Percentiles rank a stretch among this genome's conserved stretches.
These are phyloP conservation scores for Cutaneotrichosporon cutaneum DNA, from an alignment of 1,284 basidiomycete species.

Conservation along the genomic window DNA sequence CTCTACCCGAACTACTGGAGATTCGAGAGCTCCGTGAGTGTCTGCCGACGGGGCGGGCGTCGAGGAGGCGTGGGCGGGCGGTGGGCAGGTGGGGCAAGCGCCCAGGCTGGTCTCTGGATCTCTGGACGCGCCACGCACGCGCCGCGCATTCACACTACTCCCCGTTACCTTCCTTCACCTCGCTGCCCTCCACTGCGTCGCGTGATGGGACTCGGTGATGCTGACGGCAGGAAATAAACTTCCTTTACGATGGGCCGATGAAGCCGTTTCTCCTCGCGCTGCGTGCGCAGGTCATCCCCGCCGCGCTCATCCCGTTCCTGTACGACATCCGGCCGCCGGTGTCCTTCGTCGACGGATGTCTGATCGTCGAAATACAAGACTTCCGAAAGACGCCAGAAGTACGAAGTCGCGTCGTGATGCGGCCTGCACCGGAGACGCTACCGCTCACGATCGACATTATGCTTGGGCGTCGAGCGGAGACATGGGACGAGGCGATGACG, in stretches of 20 bases:
- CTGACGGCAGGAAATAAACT: conserved; percentile 38
- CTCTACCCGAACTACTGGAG: conserved; percentile 49
- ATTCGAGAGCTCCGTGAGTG: conserved; percentile 50
- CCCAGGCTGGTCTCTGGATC: background rate
- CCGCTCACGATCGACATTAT: conserved; percentile 50
- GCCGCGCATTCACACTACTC: too few relatives aligned
- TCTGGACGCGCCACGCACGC: background rate
- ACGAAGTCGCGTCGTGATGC: conserved; percentile 49
- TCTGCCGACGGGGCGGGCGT: background rate
- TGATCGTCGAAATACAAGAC: conserved; percentile 54
- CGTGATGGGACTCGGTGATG: background rate
- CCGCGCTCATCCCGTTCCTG: conserved; percentile 49
- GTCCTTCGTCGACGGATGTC: conserved; percentile 52
- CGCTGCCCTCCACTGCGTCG: too few relatives aligned
- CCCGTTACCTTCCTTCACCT: background rate
- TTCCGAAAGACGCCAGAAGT: conserved; percentile 41
- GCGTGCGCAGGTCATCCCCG: conserved; percentile 51
- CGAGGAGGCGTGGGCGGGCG: too few relatives aligned
- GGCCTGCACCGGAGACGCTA: conserved; percentile 50
- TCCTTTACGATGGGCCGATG: conserved; percentile 53
- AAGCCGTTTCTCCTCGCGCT: conserved; percentile 53
- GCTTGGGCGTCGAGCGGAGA: conserved; percentile 44
- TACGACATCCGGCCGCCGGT: conserved; percentile 49
- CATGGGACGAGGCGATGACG: conserved; percentile 48
- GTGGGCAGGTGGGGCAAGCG: background rate